Percentiles rank a stretch among this genome's conserved stretches.
Evolutionary conservation across 73 alveolate species (phyloP).

Genomic region (Paramecium caudatum): DNA sequence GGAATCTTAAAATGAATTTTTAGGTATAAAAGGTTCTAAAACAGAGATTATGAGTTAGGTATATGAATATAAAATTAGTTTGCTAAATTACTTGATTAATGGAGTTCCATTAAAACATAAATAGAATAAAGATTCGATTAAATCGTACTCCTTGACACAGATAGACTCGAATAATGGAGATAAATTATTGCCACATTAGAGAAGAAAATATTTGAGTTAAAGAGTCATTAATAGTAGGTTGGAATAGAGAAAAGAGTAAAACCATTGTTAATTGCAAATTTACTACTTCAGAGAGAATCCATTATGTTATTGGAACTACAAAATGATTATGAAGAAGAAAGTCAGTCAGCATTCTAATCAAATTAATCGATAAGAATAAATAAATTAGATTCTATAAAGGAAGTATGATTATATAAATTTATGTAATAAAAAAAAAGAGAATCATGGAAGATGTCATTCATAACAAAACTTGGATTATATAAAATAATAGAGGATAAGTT

Average conservation of each 20-base stretch:
- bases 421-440: slow-evolving; percentile 3
- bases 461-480: not conserved
- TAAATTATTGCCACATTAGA: slow-evolving; percentile 16
- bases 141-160: slow-evolving; percentile 27
- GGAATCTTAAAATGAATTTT: slow-evolving; percentile 69
- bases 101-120: not conserved
- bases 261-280: slow-evolving; percentile 41
- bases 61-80: not conserved
- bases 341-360: not conserved
- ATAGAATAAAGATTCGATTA: slow-evolving; percentile 59
- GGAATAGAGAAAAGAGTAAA: slow-evolving; percentile 54
- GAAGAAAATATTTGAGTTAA: not conserved
- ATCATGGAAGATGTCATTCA: slow-evolving; percentile 33
- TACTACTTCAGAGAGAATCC: slow-evolving; percentile 38
- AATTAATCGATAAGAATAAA: not conserved
- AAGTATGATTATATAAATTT: too few relatives aligned
- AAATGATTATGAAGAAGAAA: slow-evolving; percentile 48
- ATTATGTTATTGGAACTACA: slow-evolving; percentile 7
- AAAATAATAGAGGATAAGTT: not conserved
- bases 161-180: slow-evolving; percentile 50
- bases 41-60: slow-evolving; percentile 45
- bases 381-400: too few relatives aligned
- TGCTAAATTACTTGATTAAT: slow-evolving; percentile 3
- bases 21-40: slow-evolving; percentile 39
- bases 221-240: not conserved